Evolutionary conservation across 768 basidiomycete species (phyloP), one percentile per base, ranked within the genome.

Genomic region (Holtermanniella nyarrowii): DNA sequence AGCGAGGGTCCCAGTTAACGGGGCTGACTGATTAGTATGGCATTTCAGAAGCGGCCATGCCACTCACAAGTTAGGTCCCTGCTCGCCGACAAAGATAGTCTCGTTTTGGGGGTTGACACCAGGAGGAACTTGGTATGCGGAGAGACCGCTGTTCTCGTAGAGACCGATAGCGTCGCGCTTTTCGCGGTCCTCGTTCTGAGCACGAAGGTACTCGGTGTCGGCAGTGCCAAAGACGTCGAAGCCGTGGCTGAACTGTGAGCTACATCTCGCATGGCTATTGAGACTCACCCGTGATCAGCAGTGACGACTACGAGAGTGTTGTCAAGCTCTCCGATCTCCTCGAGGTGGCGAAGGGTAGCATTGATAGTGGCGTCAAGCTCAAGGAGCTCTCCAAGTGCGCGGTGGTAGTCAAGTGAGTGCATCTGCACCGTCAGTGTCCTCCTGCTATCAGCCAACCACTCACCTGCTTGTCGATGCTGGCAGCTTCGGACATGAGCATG

Each of bases 1-100:
- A 74, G 44, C 73, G 57, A n/a, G 73, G 72, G 31, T 65, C 60
- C 73, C 73, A 74, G n/a, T 63, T 59, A 41, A 72, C 72, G 14
- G 73, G 73, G 65, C n/a, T n/a, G n/a, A n/a, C n/a, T n/a, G n/a
- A n/a, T n/a, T n/a, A n/a, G n/a, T n/a, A n/a, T n/a, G n/a, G n/a
- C n/a, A n/a, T n/a, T n/a, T n/a, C n/a, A n/a, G n/a, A n/a, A n/a
- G n/a, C n/a, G n/a, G n/a, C n/a, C n/a, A n/a, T n/a, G n/a, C n/a
- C n/a, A n/a, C n/a, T n/a, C n/a, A n/a, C n/a, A 71, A 73, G 24
- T 65, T 62, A 11, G 47, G 22, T 4, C 69, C 68, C 18, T 69
- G 56, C 16, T 55, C 48, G 3, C 62, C 56, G 16, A n/a, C 18
- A 47, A 72, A 59, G 25, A 59, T 52, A n/a, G 64, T 61, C 31